Evolutionary conservation across 768 basidiomycete species (phyloP), one percentile per base, ranked within the genome.

Genomic region (Suillus fuscotomentosus): DNA sequence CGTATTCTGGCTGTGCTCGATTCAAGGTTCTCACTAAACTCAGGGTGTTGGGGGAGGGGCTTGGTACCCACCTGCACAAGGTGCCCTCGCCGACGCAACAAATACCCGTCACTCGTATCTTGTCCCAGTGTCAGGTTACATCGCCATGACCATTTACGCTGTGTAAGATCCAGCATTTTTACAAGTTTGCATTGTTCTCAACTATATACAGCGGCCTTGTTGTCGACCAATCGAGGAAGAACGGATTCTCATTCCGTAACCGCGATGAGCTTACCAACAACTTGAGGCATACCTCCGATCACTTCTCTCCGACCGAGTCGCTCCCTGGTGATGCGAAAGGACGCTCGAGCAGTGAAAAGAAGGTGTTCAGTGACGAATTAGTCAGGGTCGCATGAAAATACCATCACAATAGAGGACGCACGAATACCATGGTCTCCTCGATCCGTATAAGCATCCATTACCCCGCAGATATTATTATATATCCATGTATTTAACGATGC

Each of bases 31-130:
- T 65, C 36, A 68, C 60, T 27, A 43, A 38, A 50, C 20, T 36
- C 27, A 83, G 82, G 83, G 86, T 60, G 86, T 88, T 53, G 86
- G 85, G 62, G 86, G 86, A 54, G 88, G 87, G 41, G 88, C 86
- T n/a, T 88, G 86, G 87, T 88, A 84, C 72, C 87, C 88, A 2
- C 78, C 85, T 13, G 86, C 86, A 7, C 86, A 88, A 67, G 87
- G 81, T 20, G 77, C 79, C 17, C 74, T 88, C 51, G 86, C 85
- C 5, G 84, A 88, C 70, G 71, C 70, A 63, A 60, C 80, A 47
- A 80, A 75, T 63, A 84, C 84, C 3, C 79, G 81, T 24, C 79
- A 78, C 62, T 88, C 88, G 22, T 88, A 88, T 70, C 79, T 87
- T 48, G 84, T 88, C 6, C 85, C 87, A 0, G 77, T 85, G 71